A percentile compares a stretch with the other conserved stretches of the same genome.
phyloP scores from a whole-genome alignment of 1,284 basidiomycete genomes.

The Fomes fomentarius region DNA sequence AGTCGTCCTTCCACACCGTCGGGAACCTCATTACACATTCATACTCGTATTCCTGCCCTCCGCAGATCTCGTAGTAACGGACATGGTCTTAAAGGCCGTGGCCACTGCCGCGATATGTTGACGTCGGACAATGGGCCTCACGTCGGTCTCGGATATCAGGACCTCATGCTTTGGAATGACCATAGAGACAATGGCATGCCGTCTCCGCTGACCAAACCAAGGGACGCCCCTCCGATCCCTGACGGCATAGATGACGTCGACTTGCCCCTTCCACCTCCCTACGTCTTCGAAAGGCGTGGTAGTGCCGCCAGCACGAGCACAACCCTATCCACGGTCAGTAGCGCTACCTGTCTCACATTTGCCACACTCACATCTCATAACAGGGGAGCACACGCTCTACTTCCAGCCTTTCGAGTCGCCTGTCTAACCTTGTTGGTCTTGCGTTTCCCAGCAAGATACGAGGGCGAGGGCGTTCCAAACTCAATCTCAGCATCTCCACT shows the following conservation, averaged over 20 bases:
- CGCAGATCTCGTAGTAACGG: conserved; percentile 30
- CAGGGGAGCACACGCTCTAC: conserved; percentile 27
- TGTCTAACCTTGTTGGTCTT: conserved; percentile 25
- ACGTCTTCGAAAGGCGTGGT: conserved; percentile 32
- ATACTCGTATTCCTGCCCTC: conserved; percentile 31
- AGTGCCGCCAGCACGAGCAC: conserved; percentile 32
- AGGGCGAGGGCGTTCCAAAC: conserved; percentile 29
- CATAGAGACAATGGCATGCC: conserved; percentile 5
- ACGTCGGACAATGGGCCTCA: background rate
- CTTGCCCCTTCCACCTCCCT: conserved; percentile 21
- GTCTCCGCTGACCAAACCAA: conserved; percentile 23
- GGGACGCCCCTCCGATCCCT: conserved; percentile 25
- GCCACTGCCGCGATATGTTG: conserved; percentile 2
- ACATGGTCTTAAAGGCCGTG: conserved; percentile 19
- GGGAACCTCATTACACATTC: conserved; percentile 18
- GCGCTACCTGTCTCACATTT: background rate
- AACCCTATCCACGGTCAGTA: conserved; percentile 30
- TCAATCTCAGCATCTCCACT: conserved; percentile 28
- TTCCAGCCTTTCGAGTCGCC: conserved; percentile 25
- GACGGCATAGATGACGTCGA: conserved; percentile 3
- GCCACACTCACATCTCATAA: background rate
- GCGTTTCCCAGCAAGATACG: conserved; percentile 25
- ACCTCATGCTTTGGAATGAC: conserved; percentile 6
- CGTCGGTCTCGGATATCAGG: conserved; percentile 3
- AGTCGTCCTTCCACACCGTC: conserved; percentile 25